phyloP scores from a whole-genome alignment of 768 basidiomycete genomes.

The Rhodotorula taiwanensis region DNA sequence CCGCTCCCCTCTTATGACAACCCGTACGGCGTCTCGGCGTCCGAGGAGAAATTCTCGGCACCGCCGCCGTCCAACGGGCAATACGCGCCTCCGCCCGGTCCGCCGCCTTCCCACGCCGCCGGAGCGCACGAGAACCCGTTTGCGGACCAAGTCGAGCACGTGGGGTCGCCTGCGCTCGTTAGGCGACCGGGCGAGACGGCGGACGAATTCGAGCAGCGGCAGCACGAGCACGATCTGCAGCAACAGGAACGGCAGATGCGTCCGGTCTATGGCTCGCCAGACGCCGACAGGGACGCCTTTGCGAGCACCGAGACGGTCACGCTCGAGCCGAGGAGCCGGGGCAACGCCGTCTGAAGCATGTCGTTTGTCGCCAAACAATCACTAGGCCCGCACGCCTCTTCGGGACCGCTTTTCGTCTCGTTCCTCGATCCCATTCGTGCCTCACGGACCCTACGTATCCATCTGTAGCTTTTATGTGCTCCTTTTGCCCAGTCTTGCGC shows the following conservation, averaged over 20 bases:
- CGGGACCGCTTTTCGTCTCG: too few relatives aligned
- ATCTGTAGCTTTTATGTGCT: too few relatives aligned
- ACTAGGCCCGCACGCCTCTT: too few relatives aligned
- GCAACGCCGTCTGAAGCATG: too few relatives aligned
- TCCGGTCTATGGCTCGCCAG: background rate
- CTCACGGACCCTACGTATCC: too few relatives aligned
- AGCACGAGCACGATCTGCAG: constrained; percentile 15
- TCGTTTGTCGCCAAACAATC: too few relatives aligned
- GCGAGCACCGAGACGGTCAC: constrained; percentile 31
- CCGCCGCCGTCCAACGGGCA: background rate
- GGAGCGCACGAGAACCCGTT: constrained; percentile 14
- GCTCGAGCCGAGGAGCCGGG: constrained; percentile 6
- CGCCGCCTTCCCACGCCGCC: background rate
- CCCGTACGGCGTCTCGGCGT: constrained; percentile 12
- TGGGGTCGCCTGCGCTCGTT: background rate
- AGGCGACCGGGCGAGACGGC: constrained; percentile 15
- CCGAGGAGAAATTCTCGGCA: background rate
- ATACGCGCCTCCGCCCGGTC: background rate
- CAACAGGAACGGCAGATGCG: background rate
- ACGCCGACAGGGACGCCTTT: too few relatives aligned
- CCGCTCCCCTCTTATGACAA: constrained; percentile 20
- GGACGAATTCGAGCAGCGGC: constrained; percentile 26
- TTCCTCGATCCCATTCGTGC: too few relatives aligned
- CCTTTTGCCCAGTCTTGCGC: too few relatives aligned
- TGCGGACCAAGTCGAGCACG: constrained; percentile 16